These are phyloP conservation scores for Jacaranda mimosifolia DNA, from an alignment of 257 asterid species.

Conservation along the genomic window DNA sequence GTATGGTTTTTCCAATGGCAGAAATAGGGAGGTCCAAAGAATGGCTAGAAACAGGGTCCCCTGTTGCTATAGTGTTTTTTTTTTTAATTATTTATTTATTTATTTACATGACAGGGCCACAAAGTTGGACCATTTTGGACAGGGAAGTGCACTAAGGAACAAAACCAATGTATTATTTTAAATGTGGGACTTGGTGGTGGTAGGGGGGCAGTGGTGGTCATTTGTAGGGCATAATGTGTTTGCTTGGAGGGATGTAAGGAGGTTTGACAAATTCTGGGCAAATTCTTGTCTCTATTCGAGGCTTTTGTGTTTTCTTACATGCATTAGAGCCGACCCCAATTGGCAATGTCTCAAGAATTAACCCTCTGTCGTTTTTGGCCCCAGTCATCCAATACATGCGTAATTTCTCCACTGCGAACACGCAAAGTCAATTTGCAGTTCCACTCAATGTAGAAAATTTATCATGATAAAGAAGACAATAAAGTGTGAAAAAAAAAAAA, in stretches of 20 bases:
- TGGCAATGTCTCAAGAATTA: conserved; percentile 26
- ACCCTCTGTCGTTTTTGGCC: conserved; percentile 35
- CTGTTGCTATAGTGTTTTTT: neutral
- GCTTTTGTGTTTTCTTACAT: neutral
- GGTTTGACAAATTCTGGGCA: conserved; percentile 41
- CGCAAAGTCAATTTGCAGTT: neutral
- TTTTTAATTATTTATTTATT: too few relatives aligned
- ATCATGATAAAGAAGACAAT: neutral
- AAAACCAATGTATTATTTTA: conserved; percentile 37
- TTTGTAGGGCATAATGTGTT: conserved; percentile 41
- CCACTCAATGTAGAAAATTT: neutral
- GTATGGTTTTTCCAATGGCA: conserved; percentile 42
- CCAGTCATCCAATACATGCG: conserved; percentile 38
- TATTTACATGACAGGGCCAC: conserved; percentile 26
- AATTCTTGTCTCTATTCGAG: conserved; percentile 40
- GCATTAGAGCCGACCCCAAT: conserved; percentile 33
- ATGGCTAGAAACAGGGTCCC: conserved; percentile 22
- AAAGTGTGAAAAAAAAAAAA: neutral
- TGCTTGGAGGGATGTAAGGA: conserved; percentile 42
- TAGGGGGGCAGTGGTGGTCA: conserved; percentile 30
- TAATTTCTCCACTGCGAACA: neutral
- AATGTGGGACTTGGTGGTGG: conserved; percentile 26
- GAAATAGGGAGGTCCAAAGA: neutral
- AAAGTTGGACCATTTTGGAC: conserved; percentile 47
- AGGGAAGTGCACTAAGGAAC: conserved; percentile 38